These are phyloP conservation scores for Theileria annulata DNA, from an alignment of 169 alveolate genomes.

Conservation along the genomic window DNA sequence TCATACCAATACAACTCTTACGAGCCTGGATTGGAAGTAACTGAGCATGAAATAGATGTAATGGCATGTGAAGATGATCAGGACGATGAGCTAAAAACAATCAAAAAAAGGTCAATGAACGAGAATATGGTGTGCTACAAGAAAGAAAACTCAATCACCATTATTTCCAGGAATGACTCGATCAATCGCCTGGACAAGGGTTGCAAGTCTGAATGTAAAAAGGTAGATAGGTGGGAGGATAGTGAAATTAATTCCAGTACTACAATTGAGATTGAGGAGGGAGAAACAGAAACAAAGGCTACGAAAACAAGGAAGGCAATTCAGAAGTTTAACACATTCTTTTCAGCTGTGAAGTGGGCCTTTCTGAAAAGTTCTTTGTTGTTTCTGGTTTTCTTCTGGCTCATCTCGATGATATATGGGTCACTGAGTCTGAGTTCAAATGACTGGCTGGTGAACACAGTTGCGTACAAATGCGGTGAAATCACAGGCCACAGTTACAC, in stretches of 20 bases:
- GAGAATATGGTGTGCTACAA: not conserved
- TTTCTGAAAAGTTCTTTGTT: not conserved
- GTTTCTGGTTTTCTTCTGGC: constrained; percentile 1
- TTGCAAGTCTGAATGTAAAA: not conserved
- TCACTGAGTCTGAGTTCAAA: not conserved
- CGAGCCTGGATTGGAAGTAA: not conserved
- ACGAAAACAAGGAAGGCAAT: not conserved
- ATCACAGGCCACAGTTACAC: constrained; percentile 31
- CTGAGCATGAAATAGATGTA: not conserved
- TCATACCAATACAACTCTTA: not conserved
- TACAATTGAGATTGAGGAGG: not conserved
- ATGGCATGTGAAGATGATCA: not conserved
- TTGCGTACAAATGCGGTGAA: constrained; percentile 10
- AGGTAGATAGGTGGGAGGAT: not conserved
- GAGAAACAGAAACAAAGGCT: not conserved
- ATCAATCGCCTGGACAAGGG: not conserved
- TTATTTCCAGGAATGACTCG: not conserved
- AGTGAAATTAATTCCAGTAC: not conserved
- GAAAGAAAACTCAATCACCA: not conserved
- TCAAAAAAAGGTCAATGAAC: not conserved
- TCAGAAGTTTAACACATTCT: constrained; percentile 10
- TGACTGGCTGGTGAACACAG: constrained; percentile 19
- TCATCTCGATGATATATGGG: constrained; percentile 11
- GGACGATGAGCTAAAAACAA: not conserved
- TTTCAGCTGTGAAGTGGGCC: not conserved